Conservation (phyloP, 2,329 filamentous ascomycete genomes). For the Epichloe festucae region DNA sequence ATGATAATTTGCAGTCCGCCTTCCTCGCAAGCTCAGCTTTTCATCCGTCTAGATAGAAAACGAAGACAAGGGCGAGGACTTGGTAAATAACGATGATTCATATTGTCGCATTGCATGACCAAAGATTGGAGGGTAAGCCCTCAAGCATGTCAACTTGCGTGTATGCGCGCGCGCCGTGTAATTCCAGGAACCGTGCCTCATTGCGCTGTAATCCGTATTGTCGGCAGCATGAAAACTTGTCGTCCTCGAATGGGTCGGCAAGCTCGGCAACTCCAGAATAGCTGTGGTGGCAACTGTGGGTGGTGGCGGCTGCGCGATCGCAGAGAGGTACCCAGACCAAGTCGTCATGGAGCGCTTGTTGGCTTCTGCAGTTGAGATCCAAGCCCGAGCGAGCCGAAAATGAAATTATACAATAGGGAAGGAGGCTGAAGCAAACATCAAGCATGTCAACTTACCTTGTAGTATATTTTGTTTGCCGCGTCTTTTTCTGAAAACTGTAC, state of each 20-base stretch:
- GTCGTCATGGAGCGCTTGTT: not conserved
- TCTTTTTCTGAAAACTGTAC: constrained; percentile 50
- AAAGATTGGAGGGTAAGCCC: no score
- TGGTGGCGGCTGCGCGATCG: not conserved
- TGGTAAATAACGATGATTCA: not conserved
- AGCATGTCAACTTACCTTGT: constrained; percentile 60
- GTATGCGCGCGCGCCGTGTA: not conserved
- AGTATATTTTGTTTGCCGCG: constrained; percentile 62
- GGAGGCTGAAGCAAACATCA: not conserved
- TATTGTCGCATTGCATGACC: not conserved
- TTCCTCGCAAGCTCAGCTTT: not conserved
- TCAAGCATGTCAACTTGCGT: not conserved
- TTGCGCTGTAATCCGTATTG: not conserved
- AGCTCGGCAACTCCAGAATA: not conserved
- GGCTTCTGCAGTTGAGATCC: not conserved
- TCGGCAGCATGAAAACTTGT: not conserved
- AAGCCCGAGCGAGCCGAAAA: not conserved
- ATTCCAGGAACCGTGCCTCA: not conserved
- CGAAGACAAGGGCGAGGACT: not conserved
- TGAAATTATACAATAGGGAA: not conserved
- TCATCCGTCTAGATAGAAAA: not conserved
- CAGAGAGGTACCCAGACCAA: not conserved
- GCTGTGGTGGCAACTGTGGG: not conserved
- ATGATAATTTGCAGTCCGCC: not conserved
- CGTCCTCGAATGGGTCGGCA: not conserved